These are phyloP conservation scores for Prunus yedoensis DNA, from an alignment of 331 rosid species.

Conservation along the genomic window DNA sequence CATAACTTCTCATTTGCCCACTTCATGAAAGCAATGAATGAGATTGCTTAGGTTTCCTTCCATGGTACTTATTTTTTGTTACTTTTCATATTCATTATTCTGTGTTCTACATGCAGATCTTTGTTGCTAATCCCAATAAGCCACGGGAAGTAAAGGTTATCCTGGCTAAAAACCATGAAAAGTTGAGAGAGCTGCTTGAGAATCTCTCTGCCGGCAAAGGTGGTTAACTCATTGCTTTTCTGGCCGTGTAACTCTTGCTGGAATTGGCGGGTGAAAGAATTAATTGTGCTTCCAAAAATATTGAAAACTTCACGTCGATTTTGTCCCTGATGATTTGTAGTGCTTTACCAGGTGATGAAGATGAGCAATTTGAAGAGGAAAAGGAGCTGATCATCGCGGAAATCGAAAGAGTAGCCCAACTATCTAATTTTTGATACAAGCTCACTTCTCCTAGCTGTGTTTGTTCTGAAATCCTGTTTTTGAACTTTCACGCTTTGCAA, in stretches of 20 bases:
- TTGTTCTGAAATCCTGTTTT: slow-evolving; percentile 17
- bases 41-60: background rate
- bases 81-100: slow-evolving; percentile 3
- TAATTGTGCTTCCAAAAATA: background rate
- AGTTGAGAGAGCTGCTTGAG: slow-evolving; percentile 70
- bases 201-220: slow-evolving; percentile 86
- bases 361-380: slow-evolving; percentile 93
- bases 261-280: background rate
- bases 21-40: background rate
- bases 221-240: slow-evolving; percentile 14
- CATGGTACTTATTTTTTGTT: background rate
- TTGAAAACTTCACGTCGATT: background rate
- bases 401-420: slow-evolving; percentile 48
- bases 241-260: background rate
- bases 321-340: slow-evolving; percentile 5
- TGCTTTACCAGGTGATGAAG: slow-evolving; percentile 73
- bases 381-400: slow-evolving; percentile 84
- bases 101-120: slow-evolving; percentile 51
- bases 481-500: slow-evolving; percentile 20
- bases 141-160: slow-evolving; percentile 79
- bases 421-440: slow-evolving; percentile 29
- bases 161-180: slow-evolving; percentile 73
- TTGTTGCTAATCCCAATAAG: slow-evolving; percentile 92
- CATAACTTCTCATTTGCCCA: background rate
- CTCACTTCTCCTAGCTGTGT: slow-evolving; percentile 14